A percentile compares a stretch with the other conserved stretches of the same genome.
These are phyloP conservation scores for Penicillium goetzii DNA, from an alignment of 495 filamentous ascomycete genomes.

Conservation along the genomic window DNA sequence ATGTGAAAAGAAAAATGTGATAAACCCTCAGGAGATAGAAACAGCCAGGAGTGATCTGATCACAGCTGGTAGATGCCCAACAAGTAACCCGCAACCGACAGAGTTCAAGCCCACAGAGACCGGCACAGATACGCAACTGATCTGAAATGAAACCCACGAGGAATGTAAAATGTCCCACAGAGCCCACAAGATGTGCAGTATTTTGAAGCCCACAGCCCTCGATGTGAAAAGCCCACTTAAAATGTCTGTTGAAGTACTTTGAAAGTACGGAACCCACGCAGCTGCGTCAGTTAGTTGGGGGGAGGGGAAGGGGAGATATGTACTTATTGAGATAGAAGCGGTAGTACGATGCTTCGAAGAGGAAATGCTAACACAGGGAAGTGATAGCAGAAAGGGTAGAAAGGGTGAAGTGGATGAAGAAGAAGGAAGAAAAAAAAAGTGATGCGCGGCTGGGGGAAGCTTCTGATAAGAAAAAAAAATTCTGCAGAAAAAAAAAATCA, in stretches of 20 bases:
- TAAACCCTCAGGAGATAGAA: constrained; percentile 38
- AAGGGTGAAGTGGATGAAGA: constrained; percentile 11
- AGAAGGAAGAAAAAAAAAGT: constrained; percentile 15
- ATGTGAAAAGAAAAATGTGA: constrained; percentile 34
- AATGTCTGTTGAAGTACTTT: constrained; percentile 51
- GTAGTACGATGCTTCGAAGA: constrained; percentile 16
- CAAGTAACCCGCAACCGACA: constrained; percentile 54
- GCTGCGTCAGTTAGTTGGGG: constrained; percentile 42
- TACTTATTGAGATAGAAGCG: constrained; percentile 22
- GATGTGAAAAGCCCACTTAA: constrained; percentile 51
- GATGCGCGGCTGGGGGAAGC: constrained; percentile 28
- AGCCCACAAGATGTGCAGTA: constrained; percentile 51
- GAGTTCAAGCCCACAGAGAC: constrained; percentile 55
- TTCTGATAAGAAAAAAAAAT: constrained; percentile 41
- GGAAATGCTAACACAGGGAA: constrained; percentile 23
- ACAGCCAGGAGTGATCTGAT: constrained; percentile 40
- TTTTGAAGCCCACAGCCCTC: constrained; percentile 55
- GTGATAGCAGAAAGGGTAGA: constrained; percentile 23
- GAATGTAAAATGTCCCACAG: constrained; percentile 38
- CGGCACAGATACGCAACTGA: constrained; percentile 49
- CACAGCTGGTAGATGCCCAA: constrained; percentile 48
- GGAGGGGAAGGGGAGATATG: constrained; percentile 20
- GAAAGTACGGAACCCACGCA: constrained; percentile 45
- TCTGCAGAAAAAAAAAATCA: constrained; percentile 42
- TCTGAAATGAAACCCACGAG: constrained; percentile 51